Base-by-base conservation (phyloP, 495 filamentous ascomycete species). In the Penicillium mononematosum region DNA sequence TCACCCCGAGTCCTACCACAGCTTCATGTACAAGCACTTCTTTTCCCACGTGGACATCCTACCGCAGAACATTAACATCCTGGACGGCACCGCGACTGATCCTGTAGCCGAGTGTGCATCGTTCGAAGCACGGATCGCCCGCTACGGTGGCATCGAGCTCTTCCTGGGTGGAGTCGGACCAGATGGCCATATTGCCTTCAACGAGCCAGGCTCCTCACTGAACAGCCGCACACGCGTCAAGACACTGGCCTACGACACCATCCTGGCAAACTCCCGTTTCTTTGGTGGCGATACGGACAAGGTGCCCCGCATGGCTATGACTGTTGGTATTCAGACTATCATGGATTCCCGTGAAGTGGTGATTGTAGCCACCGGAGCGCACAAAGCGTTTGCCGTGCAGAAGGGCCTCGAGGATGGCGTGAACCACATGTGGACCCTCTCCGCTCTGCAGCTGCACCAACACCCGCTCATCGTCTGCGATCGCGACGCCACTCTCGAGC, bases 1-100 rank as follows among this genome's bases (percentile, higher is more conserved):
- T 59, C 89, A 93, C 68, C 88, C 89, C 11, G 84, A 92, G 69
- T 88, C 83, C 67, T 93, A 93, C 74, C 90, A 92, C 76, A 87
- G 85, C 53, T 95, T 92, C 77, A 93, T 95, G 90, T 92, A 89
- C 78, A 88, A 87, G 72, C 81, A 93, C 71, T 90, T 93, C 81
- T 95, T 95, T 78, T 88, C 87, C 4, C 89, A 93, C 68, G 85
- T 93, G 64, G 88, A 95, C 64, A 85, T 95, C 55, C 79, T 82
- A 56, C 89, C 90, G 6, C 78, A 79, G 60, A 91, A 91, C 62
- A 89, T 92, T 68, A 83, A 95, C 75, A 90, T 95, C 66, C 81
- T 93, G n/a, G 84, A 93, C 67, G 89, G 90, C 58, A 91, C 89
- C 63, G 89, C 89, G 0, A 72, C 82, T 6, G 85, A 93, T 59